phyloP scores from a whole-genome alignment of 2,329 filamentous ascomycete genomes.

The Myrmaecium sp. region DNA sequence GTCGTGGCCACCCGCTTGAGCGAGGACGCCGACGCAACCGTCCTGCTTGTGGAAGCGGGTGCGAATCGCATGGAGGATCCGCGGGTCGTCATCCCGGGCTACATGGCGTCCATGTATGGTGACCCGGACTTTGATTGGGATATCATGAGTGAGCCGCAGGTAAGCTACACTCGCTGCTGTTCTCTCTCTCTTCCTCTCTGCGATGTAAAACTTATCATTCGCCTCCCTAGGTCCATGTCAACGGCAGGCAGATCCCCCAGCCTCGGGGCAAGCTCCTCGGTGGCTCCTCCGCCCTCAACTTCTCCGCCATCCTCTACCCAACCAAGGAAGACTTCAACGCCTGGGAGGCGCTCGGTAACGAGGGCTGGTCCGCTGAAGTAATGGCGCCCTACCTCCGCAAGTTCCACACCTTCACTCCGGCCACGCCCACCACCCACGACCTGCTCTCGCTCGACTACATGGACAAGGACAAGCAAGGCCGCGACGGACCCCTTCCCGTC shows the following conservation, averaged over 20 bases:
- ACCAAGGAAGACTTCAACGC: conserved; percentile 2
- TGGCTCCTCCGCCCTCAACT: conserved; percentile 18
- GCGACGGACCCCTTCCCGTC: conserved; percentile 4
- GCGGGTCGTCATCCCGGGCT: conserved; percentile 13
- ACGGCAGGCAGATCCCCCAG: conserved; percentile 3
- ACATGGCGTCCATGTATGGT: conserved; percentile 8
- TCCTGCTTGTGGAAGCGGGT: conserved; percentile 14
- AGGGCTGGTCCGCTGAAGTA: conserved; percentile 10
- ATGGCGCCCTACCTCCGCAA: conserved; percentile 2
- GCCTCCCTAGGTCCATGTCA: conserved; percentile 1
- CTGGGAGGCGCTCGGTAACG: conserved; percentile 11
- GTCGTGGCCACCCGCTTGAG: conserved; percentile 13
- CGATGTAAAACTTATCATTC: too few relatives aligned
- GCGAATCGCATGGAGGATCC: conserved; percentile 12
- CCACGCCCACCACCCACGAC: conserved; percentile 7
- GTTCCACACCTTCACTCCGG: conserved; percentile 1
- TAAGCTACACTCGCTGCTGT: too few relatives aligned
- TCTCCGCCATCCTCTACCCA: conserved; percentile 1
- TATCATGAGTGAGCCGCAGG: conserved; percentile 15
- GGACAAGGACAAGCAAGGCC: conserved; percentile 4
- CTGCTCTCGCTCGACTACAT: conserved; percentile 7
- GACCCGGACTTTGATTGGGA: conserved; percentile 17
- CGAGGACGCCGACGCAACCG: conserved; percentile 12
- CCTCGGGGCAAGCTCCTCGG: conserved; percentile 2
- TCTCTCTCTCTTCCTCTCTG: too few relatives aligned